Evolutionary conservation across 2,329 filamentous ascomycete species (phyloP).

Genomic region (Aspergillus awamori): DNA sequence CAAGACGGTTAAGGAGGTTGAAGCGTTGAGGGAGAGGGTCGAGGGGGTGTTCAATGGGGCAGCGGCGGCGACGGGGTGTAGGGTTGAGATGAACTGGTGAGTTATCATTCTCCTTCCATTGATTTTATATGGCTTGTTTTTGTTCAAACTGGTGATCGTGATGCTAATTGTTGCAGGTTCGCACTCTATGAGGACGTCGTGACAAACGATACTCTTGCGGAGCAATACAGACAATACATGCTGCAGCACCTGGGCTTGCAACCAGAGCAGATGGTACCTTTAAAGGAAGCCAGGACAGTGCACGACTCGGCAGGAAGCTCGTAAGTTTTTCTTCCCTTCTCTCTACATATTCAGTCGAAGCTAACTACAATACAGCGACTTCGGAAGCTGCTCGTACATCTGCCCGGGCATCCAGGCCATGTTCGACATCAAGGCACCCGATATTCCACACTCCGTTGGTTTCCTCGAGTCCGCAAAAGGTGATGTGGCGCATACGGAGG

Average conservation of each 20-base stretch:
- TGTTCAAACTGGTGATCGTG: too few species aligned
- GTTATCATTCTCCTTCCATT: conserved; percentile 4
- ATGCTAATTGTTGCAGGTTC: background rate
- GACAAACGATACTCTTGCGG: background rate
- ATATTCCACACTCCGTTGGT: background rate
- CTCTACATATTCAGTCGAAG: too few species aligned
- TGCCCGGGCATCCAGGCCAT: conserved; percentile 1
- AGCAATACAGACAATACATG: conserved; percentile 5
- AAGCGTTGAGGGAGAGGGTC: background rate
- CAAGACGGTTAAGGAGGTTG: background rate
- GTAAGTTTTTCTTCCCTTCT: background rate
- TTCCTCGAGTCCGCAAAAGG: background rate
- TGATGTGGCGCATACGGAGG: background rate
- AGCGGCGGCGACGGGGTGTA: background rate
- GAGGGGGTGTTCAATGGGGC: background rate
- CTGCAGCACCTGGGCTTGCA: background rate
- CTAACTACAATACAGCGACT: background rate
- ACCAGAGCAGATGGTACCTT: background rate
- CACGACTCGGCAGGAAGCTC: conserved; percentile 1
- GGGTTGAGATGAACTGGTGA: conserved; percentile 6
- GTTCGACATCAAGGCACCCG: background rate
- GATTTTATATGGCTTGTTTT: too few species aligned
- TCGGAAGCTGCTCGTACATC: conserved; percentile 5
- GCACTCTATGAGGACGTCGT: conserved; percentile 7
- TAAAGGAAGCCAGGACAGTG: background rate